Conservation (phyloP, 139 green algal genomes). For the Chlorella sorokiniana region DNA sequence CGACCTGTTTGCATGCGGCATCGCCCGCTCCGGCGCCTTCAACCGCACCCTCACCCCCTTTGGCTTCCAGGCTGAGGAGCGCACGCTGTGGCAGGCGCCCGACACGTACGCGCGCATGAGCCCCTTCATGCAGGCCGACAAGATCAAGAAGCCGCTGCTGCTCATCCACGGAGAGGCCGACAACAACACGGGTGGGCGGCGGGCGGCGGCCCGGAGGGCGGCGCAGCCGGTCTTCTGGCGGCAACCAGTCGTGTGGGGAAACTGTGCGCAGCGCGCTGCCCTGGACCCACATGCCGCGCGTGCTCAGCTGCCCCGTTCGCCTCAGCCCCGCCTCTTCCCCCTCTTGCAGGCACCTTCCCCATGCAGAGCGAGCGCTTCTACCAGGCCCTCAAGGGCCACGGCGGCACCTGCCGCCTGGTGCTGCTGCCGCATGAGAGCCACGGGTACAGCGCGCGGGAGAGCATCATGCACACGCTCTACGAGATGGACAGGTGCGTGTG, state of each 20-base stretch:
- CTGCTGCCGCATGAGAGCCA: conserved; percentile 95
- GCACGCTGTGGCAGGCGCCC: conserved; percentile 93
- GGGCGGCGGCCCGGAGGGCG: background rate
- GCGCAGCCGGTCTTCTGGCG: background rate
- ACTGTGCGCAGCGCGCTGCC: no score
- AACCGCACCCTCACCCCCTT: conserved; percentile 98
- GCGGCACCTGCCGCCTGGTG: conserved; percentile 76
- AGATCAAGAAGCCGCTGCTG: conserved; percentile 92
- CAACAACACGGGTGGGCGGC: conserved; percentile 89
- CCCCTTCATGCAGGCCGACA: conserved; percentile 90
- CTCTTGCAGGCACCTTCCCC: conserved; percentile 56
- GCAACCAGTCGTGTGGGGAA: no score
- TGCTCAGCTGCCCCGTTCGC: background rate
- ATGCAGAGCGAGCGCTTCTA: conserved; percentile 94
- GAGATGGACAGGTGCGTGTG: conserved; percentile 75
- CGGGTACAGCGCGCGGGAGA: conserved; percentile 79
- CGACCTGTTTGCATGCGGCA: conserved; percentile 91
- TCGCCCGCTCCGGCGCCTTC: conserved; percentile 84
- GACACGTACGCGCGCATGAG: conserved; percentile 94
- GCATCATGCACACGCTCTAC: conserved; percentile 76
- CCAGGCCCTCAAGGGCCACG: conserved; percentile 88
- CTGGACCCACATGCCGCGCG: no score
- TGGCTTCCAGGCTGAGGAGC: conserved; percentile 96
- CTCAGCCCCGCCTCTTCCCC: background rate
- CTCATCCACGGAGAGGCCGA: conserved; percentile 98